A percentile compares a stretch with the other conserved stretches of the same genome.
Conservation (phyloP, 805 yeast genomes). For the Kazachstania martiniae region DNA sequence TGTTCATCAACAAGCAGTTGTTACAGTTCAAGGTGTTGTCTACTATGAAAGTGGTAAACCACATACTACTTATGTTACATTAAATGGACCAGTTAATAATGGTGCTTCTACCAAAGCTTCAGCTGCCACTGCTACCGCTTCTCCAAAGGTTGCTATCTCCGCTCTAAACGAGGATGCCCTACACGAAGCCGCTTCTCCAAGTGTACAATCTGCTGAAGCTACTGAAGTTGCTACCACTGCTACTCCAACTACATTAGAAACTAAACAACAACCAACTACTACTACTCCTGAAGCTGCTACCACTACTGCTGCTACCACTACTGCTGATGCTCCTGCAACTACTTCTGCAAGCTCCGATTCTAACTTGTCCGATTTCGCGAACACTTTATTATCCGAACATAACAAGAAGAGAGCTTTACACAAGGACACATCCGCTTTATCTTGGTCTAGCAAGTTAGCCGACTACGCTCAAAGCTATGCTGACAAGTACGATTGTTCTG, state of each 20-base stretch:
- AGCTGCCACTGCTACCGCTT: conserved; percentile 4
- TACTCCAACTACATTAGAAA: not conserved
- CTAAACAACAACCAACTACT: conserved; percentile 2
- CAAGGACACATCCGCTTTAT: conserved; percentile 25
- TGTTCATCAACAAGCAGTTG: conserved; percentile 16
- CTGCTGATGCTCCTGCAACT: conserved; percentile 6
- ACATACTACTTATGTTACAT: conserved; percentile 15
- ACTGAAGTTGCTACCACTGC: not conserved
- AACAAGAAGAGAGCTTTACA: conserved; percentile 41
- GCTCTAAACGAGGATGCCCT: conserved; percentile 10
- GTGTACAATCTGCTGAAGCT: conserved; percentile 14
- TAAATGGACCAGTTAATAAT: conserved; percentile 7
- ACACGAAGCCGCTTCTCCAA: conserved; percentile 4
- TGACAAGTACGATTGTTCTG: conserved; percentile 41
- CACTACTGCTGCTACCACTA: conserved; percentile 6
- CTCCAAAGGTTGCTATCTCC: conserved; percentile 1
- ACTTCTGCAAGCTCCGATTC: conserved; percentile 4
- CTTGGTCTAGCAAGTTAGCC: conserved; percentile 39
- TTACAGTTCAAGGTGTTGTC: conserved; percentile 22
- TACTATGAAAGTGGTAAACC: conserved; percentile 20
- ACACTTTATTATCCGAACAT: conserved; percentile 46
- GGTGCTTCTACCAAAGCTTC: conserved; percentile 4
- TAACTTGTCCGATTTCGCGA: conserved; percentile 16
- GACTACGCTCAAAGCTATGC: conserved; percentile 43
- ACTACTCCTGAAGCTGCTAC: conserved; percentile 3